A percentile compares a stretch with the other conserved stretches of the same genome.
Evolutionary conservation across 192 early-diverging fungal species (phyloP).

Genomic region (Backusella circina): DNA sequence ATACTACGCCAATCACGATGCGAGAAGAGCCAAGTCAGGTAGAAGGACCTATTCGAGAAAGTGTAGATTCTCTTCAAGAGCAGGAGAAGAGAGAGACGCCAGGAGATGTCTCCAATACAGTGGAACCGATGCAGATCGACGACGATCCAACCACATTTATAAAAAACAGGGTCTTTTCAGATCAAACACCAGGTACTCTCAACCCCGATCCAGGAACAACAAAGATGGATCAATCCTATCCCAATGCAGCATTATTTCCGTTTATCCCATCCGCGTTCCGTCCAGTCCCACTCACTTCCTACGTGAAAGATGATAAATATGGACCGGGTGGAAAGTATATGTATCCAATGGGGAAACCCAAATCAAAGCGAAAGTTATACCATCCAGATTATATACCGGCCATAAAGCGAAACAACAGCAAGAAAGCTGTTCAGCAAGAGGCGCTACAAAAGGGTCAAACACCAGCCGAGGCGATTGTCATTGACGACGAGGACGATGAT

Average conservation of each 20-base stretch:
- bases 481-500: background rate
- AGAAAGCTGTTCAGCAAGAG: background rate
- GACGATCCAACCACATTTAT: background rate
- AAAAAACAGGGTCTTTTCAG: background rate
- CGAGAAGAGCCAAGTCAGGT: background rate
- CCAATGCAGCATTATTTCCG: background rate
- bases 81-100: background rate
- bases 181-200: background rate
- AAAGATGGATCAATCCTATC: background rate
- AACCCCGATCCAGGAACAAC: too few species aligned
- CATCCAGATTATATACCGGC: conserved; percentile 26
- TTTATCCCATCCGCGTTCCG: conserved; percentile 24
- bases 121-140: background rate
- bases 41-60: background rate
- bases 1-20: background rate
- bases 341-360: background rate
- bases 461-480: background rate
- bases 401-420: background rate
- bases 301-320: conserved; percentile 25
- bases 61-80: background rate
- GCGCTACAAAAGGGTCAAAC: background rate
- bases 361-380: conserved; percentile 8
- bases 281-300: conserved; percentile 7
- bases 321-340: conserved; percentile 26
- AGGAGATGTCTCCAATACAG: background rate